Evolutionary conservation across 441 rosid genomes (phyloP), one percentile per base, ranked within the genome.

Genomic region (Macaranga tanarius): DNA sequence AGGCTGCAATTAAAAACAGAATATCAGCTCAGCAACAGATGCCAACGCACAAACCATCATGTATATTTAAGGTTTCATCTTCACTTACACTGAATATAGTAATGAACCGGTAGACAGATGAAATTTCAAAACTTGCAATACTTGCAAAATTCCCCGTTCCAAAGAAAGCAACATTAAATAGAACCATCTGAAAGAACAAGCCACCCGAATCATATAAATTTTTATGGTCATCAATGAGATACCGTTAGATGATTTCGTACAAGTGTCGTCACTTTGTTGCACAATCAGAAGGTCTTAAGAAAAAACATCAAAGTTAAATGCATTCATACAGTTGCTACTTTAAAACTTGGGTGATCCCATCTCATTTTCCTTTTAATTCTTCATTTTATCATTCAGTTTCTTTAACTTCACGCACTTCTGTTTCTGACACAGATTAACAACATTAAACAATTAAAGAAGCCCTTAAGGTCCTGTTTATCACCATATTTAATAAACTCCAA

Each of bases 141-240:
- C 97, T 95, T 67, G 97, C 97, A 72, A 95, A 95, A 84, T 92
- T 95, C 55, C 99, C 97, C 60, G 99, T 92, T 75, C 99, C 99
- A 16, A 92, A 95, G 90, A 95, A 95, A 42, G 99, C 97, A 12
- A 95, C 91, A 71, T 95, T 90, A 82, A 95, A 91, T 65, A 93
- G 78, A 73, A 95, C 93, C 97, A 92, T 75, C 99, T 95, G 82
- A 70, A 73, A 82, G 65, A 68, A 82, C 60, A 79, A 45, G 23
- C 61, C 69, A 76, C 54, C 62, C 78, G 50, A 62, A 19, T 60
- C 76, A 76, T 67, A 19, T 57, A 71, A 72, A 68, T 71, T 52
- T 64, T 42, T 56, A 28, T 28, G 59, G 9, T 44, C 10, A 65
- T 48, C 48, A 59, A 58, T 2, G 7, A 40, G 57, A 65, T 11